Conservation (phyloP, 176 grass and related monocot genomes). For the Poa annua region DNA sequence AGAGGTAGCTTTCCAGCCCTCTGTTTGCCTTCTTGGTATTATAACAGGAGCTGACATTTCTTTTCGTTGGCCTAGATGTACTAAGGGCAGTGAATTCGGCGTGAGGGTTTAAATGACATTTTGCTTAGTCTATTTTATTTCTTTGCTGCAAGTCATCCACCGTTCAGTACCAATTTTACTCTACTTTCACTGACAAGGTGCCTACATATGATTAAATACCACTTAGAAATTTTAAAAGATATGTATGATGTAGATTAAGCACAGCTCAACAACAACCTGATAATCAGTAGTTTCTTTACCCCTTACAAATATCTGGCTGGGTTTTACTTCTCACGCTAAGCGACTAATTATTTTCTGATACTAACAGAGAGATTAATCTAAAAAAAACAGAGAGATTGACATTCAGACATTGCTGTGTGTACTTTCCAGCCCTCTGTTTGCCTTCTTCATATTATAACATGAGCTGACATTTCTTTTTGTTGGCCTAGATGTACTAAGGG, state of each 20-base stretch:
- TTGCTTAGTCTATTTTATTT: conserved; percentile 26
- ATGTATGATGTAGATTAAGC: not conserved
- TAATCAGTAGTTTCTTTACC: not conserved
- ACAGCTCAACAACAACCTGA: conserved; percentile 14
- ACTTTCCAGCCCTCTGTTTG: not conserved
- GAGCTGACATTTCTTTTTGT: not conserved
- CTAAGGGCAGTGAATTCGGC: not conserved
- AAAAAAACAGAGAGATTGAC: too few relatives aligned
- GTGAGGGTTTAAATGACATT: conserved; percentile 31
- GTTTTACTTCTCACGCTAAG: not conserved
- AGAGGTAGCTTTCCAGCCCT: conserved; percentile 37
- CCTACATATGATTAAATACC: conserved; percentile 1
- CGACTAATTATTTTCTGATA: conserved; percentile 2
- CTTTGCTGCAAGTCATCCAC: not conserved
- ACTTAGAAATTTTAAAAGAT: conserved; percentile 8
- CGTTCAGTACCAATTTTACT: not conserved
- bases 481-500: conserved; percentile 40
- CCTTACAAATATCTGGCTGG: not conserved
- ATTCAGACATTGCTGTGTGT: not conserved
- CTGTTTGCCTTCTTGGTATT: not conserved
- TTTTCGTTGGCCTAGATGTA: conserved; percentile 35
- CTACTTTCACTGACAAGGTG: not conserved
- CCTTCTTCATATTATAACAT: conserved; percentile 7
- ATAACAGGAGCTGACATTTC: conserved; percentile 5
- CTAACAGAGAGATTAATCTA: conserved; percentile 50